Evolutionary conservation across 2,329 filamentous ascomycete species (phyloP).

Genomic region (Botrytis aclada): DNA sequence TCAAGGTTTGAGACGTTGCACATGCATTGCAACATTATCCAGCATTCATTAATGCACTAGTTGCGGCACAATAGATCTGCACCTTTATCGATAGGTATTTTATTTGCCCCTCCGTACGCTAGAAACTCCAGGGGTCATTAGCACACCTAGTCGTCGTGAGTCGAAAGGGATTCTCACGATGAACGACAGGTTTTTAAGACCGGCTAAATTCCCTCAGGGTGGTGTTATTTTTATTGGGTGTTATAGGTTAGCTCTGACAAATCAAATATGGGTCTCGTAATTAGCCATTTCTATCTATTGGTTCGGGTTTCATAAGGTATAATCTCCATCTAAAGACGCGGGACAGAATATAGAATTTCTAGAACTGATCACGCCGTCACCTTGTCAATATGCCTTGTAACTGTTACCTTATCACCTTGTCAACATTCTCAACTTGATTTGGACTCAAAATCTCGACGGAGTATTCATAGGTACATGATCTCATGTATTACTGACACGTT

Average conservation of each 20-base stretch:
- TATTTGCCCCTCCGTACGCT: not conserved
- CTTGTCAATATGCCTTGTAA: slow-evolving; percentile 1
- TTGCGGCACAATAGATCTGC: not conserved
- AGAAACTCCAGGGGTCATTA: not conserved
- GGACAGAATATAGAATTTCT: slow-evolving; percentile 6
- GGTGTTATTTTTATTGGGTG: not conserved
- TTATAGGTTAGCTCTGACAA: not conserved
- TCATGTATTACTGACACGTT: slow-evolving; percentile 2
- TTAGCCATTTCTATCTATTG: slow-evolving; percentile 5
- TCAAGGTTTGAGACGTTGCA: slow-evolving; percentile 9
- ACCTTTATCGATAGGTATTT: not conserved
- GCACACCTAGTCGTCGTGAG: not conserved
- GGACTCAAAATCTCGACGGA: not conserved
- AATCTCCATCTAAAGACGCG: not conserved
- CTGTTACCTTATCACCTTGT: not conserved
- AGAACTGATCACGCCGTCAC: not conserved
- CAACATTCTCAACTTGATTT: slow-evolving; percentile 9
- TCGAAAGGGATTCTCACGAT: slow-evolving; percentile 1
- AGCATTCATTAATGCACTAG: not conserved
- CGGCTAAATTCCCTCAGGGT: not conserved
- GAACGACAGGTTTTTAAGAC: not conserved
- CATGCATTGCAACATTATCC: slow-evolving; percentile 9
- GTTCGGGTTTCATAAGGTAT: not conserved
- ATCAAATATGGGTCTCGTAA: slow-evolving; percentile 4
- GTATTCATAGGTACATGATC: not conserved